Evolutionary conservation across 257 asterid species (phyloP).

Genomic region (Solanum chilense): DNA sequence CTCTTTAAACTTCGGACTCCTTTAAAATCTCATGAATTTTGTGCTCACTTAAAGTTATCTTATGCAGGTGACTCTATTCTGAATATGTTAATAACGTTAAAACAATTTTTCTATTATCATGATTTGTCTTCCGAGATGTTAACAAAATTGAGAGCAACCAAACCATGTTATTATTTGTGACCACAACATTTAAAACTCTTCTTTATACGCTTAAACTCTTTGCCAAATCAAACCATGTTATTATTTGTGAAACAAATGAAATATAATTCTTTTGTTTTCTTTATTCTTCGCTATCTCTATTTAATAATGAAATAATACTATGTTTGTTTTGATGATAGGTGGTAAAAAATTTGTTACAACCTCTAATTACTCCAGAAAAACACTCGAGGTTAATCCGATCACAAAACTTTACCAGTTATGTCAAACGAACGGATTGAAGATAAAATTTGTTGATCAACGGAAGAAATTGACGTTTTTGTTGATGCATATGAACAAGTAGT

Average conservation of each 20-base stretch:
- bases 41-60: neutral
- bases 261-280: neutral
- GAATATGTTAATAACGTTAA: slow-evolving; percentile 3
- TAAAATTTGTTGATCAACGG: slow-evolving; percentile 19
- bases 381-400: slow-evolving; percentile 22
- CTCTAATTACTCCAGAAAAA: slow-evolving; percentile 19
- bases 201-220: too few species aligned
- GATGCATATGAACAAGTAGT: slow-evolving; percentile 8
- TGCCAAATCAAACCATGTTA: too few species aligned
- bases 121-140: slow-evolving; percentile 21
- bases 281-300: neutral
- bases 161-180: too few species aligned
- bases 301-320: too few species aligned
- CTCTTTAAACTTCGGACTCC: neutral
- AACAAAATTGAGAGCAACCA: slow-evolving; percentile 24
- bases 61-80: slow-evolving; percentile 16
- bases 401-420: slow-evolving; percentile 19
- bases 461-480: slow-evolving; percentile 5
- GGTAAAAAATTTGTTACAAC: slow-evolving; percentile 17
- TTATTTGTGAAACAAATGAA: too few species aligned
- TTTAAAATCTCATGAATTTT: neutral
- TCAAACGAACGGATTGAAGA: slow-evolving; percentile 9
- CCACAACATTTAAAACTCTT: too few species aligned
- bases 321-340: slow-evolving; percentile 7
- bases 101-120: slow-evolving; percentile 13